A percentile compares a stretch with the other conserved stretches of the same genome.
Conservation (phyloP, 2,329 filamentous ascomycete species). For the Alternaria rosae region DNA sequence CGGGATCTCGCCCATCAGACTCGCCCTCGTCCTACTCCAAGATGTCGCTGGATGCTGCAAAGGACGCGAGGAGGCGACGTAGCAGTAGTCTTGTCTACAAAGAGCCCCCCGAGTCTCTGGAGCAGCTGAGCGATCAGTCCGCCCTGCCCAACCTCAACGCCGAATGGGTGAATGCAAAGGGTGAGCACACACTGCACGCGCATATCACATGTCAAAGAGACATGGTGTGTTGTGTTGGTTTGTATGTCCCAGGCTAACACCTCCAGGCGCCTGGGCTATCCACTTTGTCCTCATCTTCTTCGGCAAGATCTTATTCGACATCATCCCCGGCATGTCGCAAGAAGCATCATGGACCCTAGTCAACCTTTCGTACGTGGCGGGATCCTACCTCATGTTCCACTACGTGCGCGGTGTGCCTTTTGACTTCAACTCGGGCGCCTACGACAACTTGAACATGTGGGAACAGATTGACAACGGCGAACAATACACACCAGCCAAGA, state of each 20-base stretch:
- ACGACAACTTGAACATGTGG: conserved; percentile 99
- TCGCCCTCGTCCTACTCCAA: conserved; percentile 31
- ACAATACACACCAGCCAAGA: conserved; percentile 98
- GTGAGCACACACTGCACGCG: conserved; percentile 57
- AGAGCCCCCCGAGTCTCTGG: conserved; percentile 93
- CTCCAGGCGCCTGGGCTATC: conserved; percentile 92
- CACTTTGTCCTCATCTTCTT: conserved; percentile 90
- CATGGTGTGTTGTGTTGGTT: not conserved
- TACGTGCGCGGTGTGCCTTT: conserved; percentile 97
- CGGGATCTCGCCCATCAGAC: conserved; percentile 57
- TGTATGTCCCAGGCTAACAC: conserved; percentile 16
- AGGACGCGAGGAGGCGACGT: conserved; percentile 78
- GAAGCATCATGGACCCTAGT: conserved; percentile 98
- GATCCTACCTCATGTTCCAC: conserved; percentile 99
- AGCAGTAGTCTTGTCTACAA: conserved; percentile 99
- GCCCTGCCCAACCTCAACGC: conserved; percentile 95
- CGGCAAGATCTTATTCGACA: conserved; percentile 96
- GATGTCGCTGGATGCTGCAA: conserved; percentile 55
- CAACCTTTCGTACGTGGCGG: conserved; percentile 99
- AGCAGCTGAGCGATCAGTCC: conserved; percentile 97
- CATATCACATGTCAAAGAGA: not conserved
- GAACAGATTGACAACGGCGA: conserved; percentile 99
- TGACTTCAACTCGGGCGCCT: conserved; percentile 97
- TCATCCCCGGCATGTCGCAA: conserved; percentile 93
- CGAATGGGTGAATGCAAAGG: conserved; percentile 99